Evolutionary conservation across 192 early-diverging fungal species (phyloP).

Genomic region (Entophlyctis luteolus): DNA sequence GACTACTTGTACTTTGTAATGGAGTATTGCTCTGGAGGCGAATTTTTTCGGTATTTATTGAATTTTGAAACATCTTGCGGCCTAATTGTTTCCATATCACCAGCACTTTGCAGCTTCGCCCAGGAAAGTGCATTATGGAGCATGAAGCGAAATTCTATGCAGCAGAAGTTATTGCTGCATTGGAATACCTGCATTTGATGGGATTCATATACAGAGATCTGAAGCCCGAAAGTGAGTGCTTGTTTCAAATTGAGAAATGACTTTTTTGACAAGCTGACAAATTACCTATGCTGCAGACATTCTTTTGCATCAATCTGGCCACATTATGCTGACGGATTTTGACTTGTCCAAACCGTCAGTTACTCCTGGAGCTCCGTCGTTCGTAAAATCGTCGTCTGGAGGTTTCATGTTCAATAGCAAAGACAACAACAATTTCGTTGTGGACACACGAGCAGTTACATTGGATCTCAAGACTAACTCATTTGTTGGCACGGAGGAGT

Average conservation of each 20-base stretch:
- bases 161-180: conserved; percentile 88
- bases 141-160: conserved; percentile 93
- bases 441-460: conserved; percentile 19
- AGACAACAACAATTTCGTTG: not conserved
- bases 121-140: conserved; percentile 84
- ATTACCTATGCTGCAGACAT: conserved; percentile 48
- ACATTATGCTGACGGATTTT: conserved; percentile 98
- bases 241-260: not conserved
- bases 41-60: conserved; percentile 66
- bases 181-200: conserved; percentile 93
- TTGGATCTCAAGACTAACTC: conserved; percentile 74
- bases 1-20: conserved; percentile 83
- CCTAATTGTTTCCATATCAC: not conserved
- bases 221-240: conserved; percentile 86
- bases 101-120: conserved; percentile 72
- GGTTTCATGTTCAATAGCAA: conserved; percentile 59
- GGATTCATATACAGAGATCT: conserved; percentile 97
- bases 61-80: not conserved
- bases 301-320: conserved; percentile 87
- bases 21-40: conserved; percentile 85
- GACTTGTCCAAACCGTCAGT: conserved; percentile 92
- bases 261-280: not conserved
- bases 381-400: conserved; percentile 58
- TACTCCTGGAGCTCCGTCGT: conserved; percentile 68
- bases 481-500: conserved; percentile 99